Evolutionary conservation across 345 rosid genomes (phyloP), one percentile per base, ranked within the genome.

Genomic region (Conringia planisiliqua): DNA sequence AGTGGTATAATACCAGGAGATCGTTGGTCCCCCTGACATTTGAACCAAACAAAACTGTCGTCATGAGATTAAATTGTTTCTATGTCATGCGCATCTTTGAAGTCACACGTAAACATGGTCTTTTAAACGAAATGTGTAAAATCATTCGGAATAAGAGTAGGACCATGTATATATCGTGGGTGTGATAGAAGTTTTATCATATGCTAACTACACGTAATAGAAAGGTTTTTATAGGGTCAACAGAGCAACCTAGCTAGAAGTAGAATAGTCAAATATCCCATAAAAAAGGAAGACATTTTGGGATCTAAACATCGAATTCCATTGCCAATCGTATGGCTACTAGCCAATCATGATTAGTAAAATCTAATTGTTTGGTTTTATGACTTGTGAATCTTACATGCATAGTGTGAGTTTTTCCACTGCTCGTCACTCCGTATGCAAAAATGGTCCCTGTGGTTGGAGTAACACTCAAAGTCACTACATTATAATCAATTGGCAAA

Each of bases 381-480:
- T 51, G 57, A 71, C 29, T 57, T 36, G 64, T 33, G 60, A 74
- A 73, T 73, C 97, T 90, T 81, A 95, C 99, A 85, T 91, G 97
- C 99, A 95, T 95, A 7, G 99, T 91, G 72, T 95, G 99, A 76
- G 99, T 95, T 81, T 92, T 95, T 76, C 99, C 99, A 75, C 99
- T 95, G 86, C 99, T 95, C 62, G 99, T 95, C 79, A 95, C 97
- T 39, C 99, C 99, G 66, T 95, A 95, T 65, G 99, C 99, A 80
- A 92, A 95, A 71, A 95, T 92, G 39, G 99, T 95, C 72, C 97
- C 99, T 91, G 84, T 56, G 60, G 77, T 33, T 54, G 70, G 62
- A 80, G 43, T 61, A 52, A 74, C 60, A 74, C 29, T 70, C 72
- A 80, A 35, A 66, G 66, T 74, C 57, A 79, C 27, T 43, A 63